Conservation (phyloP, 495 filamentous ascomycete genomes). For the Neurospora hispaniola region DNA sequence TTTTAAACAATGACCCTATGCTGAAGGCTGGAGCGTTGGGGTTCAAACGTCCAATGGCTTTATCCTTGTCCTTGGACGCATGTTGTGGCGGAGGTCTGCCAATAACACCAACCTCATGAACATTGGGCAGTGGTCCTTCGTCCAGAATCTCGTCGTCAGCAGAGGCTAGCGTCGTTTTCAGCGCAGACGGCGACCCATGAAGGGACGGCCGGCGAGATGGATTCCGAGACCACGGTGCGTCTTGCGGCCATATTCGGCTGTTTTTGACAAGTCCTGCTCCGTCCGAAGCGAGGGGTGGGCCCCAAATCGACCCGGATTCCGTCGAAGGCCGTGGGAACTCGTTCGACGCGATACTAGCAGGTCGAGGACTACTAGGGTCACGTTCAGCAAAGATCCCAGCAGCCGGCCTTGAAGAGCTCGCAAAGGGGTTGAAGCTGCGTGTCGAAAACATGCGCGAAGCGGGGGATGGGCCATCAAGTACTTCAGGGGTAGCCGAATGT, state of each 20-base stretch:
- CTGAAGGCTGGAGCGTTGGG: slow-evolving; percentile 40
- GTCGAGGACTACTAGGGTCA: slow-evolving; percentile 60
- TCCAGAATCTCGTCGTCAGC: slow-evolving; percentile 41
- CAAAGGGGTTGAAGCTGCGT: slow-evolving; percentile 52
- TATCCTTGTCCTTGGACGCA: slow-evolving; percentile 24
- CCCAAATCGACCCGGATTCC: slow-evolving; percentile 51
- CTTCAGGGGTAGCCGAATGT: slow-evolving; percentile 36
- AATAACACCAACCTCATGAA: slow-evolving; percentile 40
- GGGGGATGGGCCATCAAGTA: slow-evolving; percentile 22
- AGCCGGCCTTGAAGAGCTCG: slow-evolving; percentile 52
- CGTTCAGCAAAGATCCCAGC: slow-evolving; percentile 58
- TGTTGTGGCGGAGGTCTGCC: slow-evolving; percentile 37
- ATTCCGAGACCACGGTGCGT: slow-evolving; percentile 34
- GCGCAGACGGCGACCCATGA: slow-evolving; percentile 37
- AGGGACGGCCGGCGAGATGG: slow-evolving; percentile 37
- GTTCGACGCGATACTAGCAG: slow-evolving; percentile 67
- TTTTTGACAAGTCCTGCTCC: slow-evolving; percentile 14
- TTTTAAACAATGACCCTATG: slow-evolving; percentile 37
- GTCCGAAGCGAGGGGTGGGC: slow-evolving; percentile 20
- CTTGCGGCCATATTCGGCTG: slow-evolving; percentile 35
- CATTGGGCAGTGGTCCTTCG: slow-evolving; percentile 30
- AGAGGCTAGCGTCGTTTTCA: slow-evolving; percentile 40
- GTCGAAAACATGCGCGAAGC: slow-evolving; percentile 27
- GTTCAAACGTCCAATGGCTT: slow-evolving; percentile 31
- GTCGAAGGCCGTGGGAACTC: slow-evolving; percentile 75